Conservation (phyloP, 1,139 yeast species). For the Suhomyces guaymorum region DNA sequence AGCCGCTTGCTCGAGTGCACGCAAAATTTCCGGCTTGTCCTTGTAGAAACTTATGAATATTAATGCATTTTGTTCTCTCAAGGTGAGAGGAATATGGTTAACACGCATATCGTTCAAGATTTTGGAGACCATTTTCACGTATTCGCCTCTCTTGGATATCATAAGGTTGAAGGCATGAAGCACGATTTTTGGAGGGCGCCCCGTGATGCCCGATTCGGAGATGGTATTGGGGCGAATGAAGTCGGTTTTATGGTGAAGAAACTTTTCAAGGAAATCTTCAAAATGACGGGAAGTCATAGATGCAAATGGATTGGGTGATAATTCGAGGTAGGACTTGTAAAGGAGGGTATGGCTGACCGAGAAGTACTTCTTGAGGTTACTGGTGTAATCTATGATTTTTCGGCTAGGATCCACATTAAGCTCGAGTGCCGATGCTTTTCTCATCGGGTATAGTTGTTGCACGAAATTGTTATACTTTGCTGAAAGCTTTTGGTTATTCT, state of each 20-base stretch:
- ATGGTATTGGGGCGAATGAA: conserved; percentile 26
- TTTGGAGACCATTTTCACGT: conserved; percentile 23
- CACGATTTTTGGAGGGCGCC: conserved; percentile 5
- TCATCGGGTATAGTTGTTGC: conserved; percentile 36
- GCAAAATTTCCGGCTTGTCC: conserved; percentile 27
- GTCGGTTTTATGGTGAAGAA: conserved; percentile 23
- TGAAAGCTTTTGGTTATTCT: background rate
- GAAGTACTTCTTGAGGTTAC: conserved; percentile 17
- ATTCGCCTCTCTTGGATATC: conserved; percentile 21
- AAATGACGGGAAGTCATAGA: conserved; percentile 34
- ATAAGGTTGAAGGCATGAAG: conserved; percentile 19
- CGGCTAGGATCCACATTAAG: conserved; percentile 7
- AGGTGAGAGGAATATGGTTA: conserved; percentile 30
- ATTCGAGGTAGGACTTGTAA: conserved; percentile 31
- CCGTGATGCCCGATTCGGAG: conserved; percentile 14
- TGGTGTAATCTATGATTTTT: conserved; percentile 11
- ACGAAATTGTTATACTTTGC: conserved; percentile 25
- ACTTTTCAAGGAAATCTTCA: conserved; percentile 35
- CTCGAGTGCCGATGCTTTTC: conserved; percentile 5
- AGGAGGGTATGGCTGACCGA: conserved; percentile 29
- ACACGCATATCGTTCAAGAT: conserved; percentile 31
- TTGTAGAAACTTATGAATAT: conserved; percentile 33
- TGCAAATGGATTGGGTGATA: conserved; percentile 13
- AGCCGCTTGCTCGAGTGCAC: conserved; percentile 12
- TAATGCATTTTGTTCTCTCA: conserved; percentile 32